phyloP scores from a whole-genome alignment of 75 land plant species.

The Larix kaempferi region DNA sequence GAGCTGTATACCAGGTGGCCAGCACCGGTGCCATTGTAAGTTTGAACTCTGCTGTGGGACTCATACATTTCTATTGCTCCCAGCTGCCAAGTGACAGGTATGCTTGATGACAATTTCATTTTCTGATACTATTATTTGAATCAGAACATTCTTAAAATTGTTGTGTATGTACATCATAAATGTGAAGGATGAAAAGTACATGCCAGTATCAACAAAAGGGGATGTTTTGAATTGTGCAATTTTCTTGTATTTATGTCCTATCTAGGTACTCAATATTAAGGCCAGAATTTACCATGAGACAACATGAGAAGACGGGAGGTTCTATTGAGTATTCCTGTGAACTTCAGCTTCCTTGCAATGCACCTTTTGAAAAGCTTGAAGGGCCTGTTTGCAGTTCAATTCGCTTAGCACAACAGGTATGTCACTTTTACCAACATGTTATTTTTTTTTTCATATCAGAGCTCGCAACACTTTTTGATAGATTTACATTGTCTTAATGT shows the following conservation, averaged over 20 bases:
- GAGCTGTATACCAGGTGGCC: constrained; percentile 85
- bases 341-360: constrained; percentile 99
- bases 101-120: background rate
- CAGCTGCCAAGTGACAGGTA: constrained; percentile 99
- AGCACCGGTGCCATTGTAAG: constrained; percentile 97
- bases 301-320: constrained; percentile 84
- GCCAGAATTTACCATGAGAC: constrained; percentile 85
- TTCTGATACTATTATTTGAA: background rate
- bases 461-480: background rate
- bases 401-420: constrained; percentile 93
- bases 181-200: background rate
- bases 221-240: too few species aligned
- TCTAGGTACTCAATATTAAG: constrained; percentile 89
- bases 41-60: constrained; percentile 98
- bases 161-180: background rate
- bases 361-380: constrained; percentile 91
- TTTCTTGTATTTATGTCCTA: constrained; percentile 3
- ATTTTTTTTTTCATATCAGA: background rate
- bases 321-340: constrained; percentile 84
- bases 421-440: background rate
- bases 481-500: background rate
- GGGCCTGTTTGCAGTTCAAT: constrained; percentile 88
- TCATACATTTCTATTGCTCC: constrained; percentile 93
- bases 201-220: background rate
- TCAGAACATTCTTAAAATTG: background rate